Evolutionary conservation across 2,329 filamentous ascomycete species (phyloP).

Genomic region (Akanthomyces dipterigenus): DNA sequence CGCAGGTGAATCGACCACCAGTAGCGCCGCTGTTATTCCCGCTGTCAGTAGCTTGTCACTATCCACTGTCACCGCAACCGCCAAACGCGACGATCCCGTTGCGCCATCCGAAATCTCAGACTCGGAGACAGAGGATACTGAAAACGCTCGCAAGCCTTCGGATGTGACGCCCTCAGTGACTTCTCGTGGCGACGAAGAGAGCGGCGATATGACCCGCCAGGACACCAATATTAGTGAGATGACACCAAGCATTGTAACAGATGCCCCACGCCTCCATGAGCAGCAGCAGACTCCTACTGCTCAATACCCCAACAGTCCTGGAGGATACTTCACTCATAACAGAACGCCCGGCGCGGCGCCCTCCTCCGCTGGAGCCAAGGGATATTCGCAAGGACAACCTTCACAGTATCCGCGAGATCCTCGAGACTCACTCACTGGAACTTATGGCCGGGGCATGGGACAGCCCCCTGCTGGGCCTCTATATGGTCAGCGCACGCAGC

Average conservation of each 20-base stretch:
- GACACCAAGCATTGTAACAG: background rate
- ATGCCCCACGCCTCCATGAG: background rate
- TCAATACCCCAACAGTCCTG: background rate
- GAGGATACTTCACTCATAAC: background rate
- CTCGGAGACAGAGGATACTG: background rate
- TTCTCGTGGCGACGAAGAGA: background rate
- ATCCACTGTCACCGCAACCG: background rate
- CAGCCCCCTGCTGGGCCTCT: background rate
- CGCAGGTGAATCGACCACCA: background rate
- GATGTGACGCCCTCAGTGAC: background rate
- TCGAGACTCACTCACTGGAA: background rate
- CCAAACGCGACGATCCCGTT: background rate
- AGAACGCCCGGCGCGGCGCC: background rate
- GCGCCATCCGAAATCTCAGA: conserved; percentile 1
- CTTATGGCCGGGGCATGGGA: background rate
- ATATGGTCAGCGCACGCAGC: background rate
- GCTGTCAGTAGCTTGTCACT: background rate
- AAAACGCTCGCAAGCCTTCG: background rate
- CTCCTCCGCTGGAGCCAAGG: background rate
- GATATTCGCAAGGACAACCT: background rate
- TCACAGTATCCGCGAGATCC: background rate
- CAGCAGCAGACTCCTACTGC: background rate
- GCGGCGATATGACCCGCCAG: background rate
- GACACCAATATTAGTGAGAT: background rate
- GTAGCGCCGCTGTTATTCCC: background rate